Percentiles rank a stretch among this genome's conserved stretches.
Conservation (phyloP, 495 filamentous ascomycete genomes). For the Xylaria cubensis region DNA sequence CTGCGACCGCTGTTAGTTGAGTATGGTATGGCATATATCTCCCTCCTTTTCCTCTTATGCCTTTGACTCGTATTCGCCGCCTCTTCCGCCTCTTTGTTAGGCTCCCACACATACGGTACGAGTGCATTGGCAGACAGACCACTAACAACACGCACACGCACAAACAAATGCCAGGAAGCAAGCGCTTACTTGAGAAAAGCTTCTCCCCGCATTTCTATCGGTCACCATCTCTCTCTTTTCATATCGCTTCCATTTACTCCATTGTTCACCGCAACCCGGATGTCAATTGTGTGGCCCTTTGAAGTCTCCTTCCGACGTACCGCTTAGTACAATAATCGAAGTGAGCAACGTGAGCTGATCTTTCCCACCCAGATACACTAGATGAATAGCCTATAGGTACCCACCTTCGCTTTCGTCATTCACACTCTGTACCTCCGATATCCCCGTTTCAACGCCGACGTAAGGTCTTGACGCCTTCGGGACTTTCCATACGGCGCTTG, state of each 20-base stretch:
- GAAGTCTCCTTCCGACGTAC: neutral
- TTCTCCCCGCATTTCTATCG: slow-evolving; percentile 41
- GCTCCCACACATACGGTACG: slow-evolving; percentile 8
- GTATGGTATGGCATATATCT: slow-evolving; percentile 5
- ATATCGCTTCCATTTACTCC: slow-evolving; percentile 37
- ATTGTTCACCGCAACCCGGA: slow-evolving; percentile 19
- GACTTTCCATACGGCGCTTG: slow-evolving; percentile 8
- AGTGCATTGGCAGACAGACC: slow-evolving; percentile 5
- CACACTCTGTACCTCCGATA: slow-evolving; percentile 28
- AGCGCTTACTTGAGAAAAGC: slow-evolving; percentile 30
- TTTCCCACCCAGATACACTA: slow-evolving; percentile 7
- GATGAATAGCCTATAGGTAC: slow-evolving; percentile 18
- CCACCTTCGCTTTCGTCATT: slow-evolving; percentile 27
- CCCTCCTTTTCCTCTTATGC: neutral
- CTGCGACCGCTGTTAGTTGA: slow-evolving; percentile 3
- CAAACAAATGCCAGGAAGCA: slow-evolving; percentile 12
- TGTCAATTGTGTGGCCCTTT: slow-evolving; percentile 16
- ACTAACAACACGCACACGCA: neutral
- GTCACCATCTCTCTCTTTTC: slow-evolving; percentile 34
- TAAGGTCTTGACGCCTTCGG: slow-evolving; percentile 4
- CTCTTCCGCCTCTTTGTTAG: neutral
- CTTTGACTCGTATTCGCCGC: slow-evolving; percentile 10
- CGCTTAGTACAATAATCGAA: neutral
- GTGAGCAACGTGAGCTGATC: slow-evolving; percentile 23
- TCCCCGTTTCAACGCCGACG: slow-evolving; percentile 24